Percentiles rank a stretch among this genome's conserved stretches.
These are phyloP conservation scores for Pisolithus microcarpus DNA, from an alignment of 768 basidiomycete species.

Conservation along the genomic window DNA sequence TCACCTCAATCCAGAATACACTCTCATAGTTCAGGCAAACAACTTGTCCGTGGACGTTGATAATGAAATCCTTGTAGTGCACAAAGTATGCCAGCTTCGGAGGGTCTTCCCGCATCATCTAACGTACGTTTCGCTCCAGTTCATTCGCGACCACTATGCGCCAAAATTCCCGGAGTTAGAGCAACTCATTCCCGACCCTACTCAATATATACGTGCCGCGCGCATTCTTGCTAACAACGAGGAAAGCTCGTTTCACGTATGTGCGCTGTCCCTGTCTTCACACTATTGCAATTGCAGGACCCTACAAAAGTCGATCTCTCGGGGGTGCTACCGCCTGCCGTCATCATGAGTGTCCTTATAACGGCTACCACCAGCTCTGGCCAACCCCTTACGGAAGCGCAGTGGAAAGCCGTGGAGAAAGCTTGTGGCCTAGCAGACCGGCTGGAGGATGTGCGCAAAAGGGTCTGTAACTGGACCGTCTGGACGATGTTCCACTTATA, in stretches of 20 bases:
- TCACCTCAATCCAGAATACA: slow-evolving; percentile 91
- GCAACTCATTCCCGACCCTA: slow-evolving; percentile 85
- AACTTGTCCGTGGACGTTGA: slow-evolving; percentile 97
- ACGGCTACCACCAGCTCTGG: slow-evolving; percentile 91
- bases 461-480: slow-evolving; percentile 36
- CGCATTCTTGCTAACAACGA: slow-evolving; percentile 80
- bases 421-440: slow-evolving; percentile 88
- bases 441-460: slow-evolving; percentile 84
- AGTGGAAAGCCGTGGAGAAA: slow-evolving; percentile 75
- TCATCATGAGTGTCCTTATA: slow-evolving; percentile 93
- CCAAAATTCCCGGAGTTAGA: slow-evolving; percentile 95
- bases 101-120: slow-evolving; percentile 1
- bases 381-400: slow-evolving; percentile 53
- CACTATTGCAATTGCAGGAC: slow-evolving; percentile 43
- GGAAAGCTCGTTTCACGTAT: slow-evolving; percentile 31
- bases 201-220: slow-evolving; percentile 89
- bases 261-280: neutral
- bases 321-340: slow-evolving; percentile 76
- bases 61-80: slow-evolving; percentile 94
- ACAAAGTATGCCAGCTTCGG: slow-evolving; percentile 56
- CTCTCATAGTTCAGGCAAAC: slow-evolving; percentile 93
- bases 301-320: slow-evolving; percentile 79
- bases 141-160: slow-evolving; percentile 96
- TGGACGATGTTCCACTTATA: slow-evolving; percentile 2
- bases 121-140: slow-evolving; percentile 39